Evolutionary conservation across 2,329 filamentous ascomycete species (phyloP), one percentile per base, ranked within the genome.

Genomic region (Emericellopsis cladophorae): DNA sequence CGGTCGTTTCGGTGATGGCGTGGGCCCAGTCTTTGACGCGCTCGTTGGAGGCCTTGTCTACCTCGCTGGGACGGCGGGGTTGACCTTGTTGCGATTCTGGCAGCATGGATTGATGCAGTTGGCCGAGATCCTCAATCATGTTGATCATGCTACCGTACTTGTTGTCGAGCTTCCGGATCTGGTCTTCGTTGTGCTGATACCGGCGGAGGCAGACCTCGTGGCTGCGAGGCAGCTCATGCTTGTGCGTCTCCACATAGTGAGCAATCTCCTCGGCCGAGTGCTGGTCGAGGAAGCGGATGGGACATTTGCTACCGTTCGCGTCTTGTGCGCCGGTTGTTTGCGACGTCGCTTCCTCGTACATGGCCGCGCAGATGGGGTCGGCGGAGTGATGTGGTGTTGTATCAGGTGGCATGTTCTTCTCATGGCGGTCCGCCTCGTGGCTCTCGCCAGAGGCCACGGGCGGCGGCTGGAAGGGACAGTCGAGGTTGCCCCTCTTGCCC

Each of bases 261-360:
- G 90, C 90, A 46, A 96, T 81, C 56, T 95, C 89, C 64, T 95
- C 86, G 2, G 90, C 86, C 2, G 87, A 88, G 55, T 95, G 89
- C 58, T 94, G 82, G 59, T 95, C 83, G 55, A 95, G 69, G 63
- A 84, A 95, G 37, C 90, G 84, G 45, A 96, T 96, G 3, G 90
- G 90, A 59, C 90, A 96, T 55, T 87, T 87, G 42, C 76, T 60
- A 31, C 59, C 67, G 15, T 69, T 65, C 9, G 72, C 71, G 34
- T 58, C 67, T 44, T 71, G 66, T 23, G 63, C 66, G 8, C 67
- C 63, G 29, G 68, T 56, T 49, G 55, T 66, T 55, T 66, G 76
- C 51, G 66, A 79, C 56, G 52, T 66, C 50, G 64, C 73, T 57
- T 79, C 79, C 46, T 72, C 76, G 52, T 65, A 67, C 72, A 79